Evolutionary conservation across 2,329 filamentous ascomycete genomes (phyloP).

Genomic region (Fusarium hostae): DNA sequence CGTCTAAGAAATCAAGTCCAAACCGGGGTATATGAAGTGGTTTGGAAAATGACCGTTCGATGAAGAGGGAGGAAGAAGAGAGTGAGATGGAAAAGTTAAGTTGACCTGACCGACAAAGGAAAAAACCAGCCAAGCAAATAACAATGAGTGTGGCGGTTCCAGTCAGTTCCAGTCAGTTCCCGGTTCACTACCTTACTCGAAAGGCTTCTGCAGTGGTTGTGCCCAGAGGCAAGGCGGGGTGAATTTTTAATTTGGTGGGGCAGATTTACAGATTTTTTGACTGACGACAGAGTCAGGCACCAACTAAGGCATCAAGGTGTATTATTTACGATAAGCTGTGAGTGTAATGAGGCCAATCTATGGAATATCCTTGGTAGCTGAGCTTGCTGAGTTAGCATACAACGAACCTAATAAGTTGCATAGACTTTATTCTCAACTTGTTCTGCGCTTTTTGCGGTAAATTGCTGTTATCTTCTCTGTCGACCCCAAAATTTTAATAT

Average conservation of each 20-base stretch:
- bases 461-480: background rate
- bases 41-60: slow-evolving; percentile 41
- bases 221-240: slow-evolving; percentile 53
- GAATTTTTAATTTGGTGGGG: slow-evolving; percentile 55
- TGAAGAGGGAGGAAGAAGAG: slow-evolving; percentile 29
- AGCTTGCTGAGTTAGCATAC: background rate
- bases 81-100: slow-evolving; percentile 28
- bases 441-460: slow-evolving; percentile 5
- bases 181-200: slow-evolving; percentile 28
- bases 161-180: slow-evolving; percentile 43
- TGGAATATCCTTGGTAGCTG: background rate
- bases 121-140: slow-evolving; percentile 43
- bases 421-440: background rate
- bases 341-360: background rate
- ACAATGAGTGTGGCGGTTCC: slow-evolving; percentile 46
- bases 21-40: slow-evolving; percentile 37
- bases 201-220: slow-evolving; percentile 30
- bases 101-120: slow-evolving; percentile 37
- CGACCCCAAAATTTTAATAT: background rate
- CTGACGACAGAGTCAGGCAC: slow-evolving; percentile 50
- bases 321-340: slow-evolving; percentile 1
- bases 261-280: slow-evolving; percentile 51
- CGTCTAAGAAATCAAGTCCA: slow-evolving; percentile 40
- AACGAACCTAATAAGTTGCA: background rate
- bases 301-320: slow-evolving; percentile 50